Conservation (phyloP, 176 grass and related monocot genomes). For the Carex pumila region DNA sequence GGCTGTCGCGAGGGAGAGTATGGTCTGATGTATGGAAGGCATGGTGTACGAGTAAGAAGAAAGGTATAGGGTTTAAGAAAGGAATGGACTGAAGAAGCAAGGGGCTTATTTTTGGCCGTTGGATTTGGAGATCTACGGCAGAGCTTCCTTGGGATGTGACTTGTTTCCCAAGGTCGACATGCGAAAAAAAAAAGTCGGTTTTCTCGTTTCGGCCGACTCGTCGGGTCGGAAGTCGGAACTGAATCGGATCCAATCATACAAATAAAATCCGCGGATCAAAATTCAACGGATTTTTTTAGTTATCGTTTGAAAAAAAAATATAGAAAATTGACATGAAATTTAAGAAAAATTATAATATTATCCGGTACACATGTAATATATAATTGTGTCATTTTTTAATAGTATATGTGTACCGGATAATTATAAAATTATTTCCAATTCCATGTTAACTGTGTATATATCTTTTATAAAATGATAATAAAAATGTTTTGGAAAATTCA, state of each 20-base stretch:
- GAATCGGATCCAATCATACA: background rate
- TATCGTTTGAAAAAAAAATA: no score
- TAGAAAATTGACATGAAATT: no score
- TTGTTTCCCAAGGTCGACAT: constrained; percentile 17
- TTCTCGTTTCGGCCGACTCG: background rate
- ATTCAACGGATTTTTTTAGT: background rate
- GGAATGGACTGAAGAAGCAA: background rate
- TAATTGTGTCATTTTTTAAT: no score
- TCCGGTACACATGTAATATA: no score
- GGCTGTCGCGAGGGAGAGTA: constrained; percentile 12
- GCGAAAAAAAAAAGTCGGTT: background rate
- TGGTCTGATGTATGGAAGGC: constrained; percentile 1
- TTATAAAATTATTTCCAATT: no score
- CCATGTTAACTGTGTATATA: no score
- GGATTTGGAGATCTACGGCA: background rate
- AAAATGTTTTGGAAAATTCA: background rate
- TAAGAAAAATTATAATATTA: no score
- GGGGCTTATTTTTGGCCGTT: background rate
- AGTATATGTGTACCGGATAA: no score
- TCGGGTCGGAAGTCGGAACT: background rate
- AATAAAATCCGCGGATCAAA: background rate
- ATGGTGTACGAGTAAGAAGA: background rate
- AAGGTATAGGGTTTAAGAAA: constrained; percentile 24
- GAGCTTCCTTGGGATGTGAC: background rate
- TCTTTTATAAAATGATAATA: no score